These are phyloP conservation scores for Kurtzmaniella cleridarum DNA, from an alignment of 805 yeast genomes.

Conservation along the genomic window DNA sequence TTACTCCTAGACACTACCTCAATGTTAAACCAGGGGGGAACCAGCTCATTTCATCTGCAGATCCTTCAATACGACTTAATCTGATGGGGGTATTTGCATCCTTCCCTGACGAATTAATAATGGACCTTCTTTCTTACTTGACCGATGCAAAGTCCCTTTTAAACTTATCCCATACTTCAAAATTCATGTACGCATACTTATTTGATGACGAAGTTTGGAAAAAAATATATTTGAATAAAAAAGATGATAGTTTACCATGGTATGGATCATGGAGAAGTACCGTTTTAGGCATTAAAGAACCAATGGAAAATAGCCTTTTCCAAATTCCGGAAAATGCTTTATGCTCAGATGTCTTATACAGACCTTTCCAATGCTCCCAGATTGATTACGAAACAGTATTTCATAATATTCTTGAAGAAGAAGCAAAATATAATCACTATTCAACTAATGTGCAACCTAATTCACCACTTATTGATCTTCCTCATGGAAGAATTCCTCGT, in stretches of 20 bases:
- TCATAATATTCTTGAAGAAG: constrained; percentile 44
- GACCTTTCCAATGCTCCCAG: constrained; percentile 80
- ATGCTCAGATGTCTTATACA: constrained; percentile 72
- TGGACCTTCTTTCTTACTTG: constrained; percentile 47
- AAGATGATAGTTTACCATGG: constrained; percentile 40
- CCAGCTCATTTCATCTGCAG: constrained; percentile 32
- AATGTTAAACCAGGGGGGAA: constrained; percentile 78
- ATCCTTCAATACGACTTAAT: constrained; percentile 5
- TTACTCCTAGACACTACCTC: constrained; percentile 55
- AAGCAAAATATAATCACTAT: constrained; percentile 25
- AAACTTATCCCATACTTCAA: constrained; percentile 53
- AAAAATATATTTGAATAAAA: constrained; percentile 37
- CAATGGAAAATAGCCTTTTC: constrained; percentile 27
- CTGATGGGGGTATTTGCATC: constrained; percentile 50
- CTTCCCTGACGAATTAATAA: constrained; percentile 61
- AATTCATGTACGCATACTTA: constrained; percentile 63
- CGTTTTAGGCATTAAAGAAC: constrained; percentile 31
- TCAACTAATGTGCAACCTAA: constrained; percentile 9
- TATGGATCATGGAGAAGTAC: constrained; percentile 78
- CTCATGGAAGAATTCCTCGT: constrained; percentile 47
- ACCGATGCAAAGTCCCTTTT: constrained; percentile 44
- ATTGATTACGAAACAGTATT: constrained; percentile 53
- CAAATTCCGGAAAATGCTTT: constrained; percentile 45
- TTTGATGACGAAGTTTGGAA: constrained; percentile 84
- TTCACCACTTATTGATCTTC: constrained; percentile 10